These are phyloP conservation scores for Pseudogymnoascus sp. DNA, from an alignment of 2,329 filamentous ascomycete genomes.

Conservation along the genomic window DNA sequence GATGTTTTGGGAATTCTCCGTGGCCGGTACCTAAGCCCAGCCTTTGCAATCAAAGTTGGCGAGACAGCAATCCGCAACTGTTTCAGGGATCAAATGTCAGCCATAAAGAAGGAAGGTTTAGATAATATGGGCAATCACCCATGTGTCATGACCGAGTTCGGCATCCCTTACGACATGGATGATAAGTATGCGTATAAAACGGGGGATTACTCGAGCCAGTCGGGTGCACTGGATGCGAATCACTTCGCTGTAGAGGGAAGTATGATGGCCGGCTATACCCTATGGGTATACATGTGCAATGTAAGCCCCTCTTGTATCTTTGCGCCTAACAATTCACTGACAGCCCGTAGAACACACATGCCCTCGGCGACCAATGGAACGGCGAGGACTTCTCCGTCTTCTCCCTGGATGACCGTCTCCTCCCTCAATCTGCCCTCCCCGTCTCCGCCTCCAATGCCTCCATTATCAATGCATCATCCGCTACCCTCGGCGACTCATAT, in stretches of 20 bases:
- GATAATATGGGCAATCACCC: constrained; percentile 85
- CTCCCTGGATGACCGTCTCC: constrained; percentile 69
- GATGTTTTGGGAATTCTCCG: constrained; percentile 89
- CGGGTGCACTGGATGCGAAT: constrained; percentile 89
- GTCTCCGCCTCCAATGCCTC: constrained; percentile 39
- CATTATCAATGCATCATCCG: constrained; percentile 36
- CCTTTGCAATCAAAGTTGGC: constrained; percentile 86
- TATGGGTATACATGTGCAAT: constrained; percentile 79
- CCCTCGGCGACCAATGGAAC: constrained; percentile 92
- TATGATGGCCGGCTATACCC: constrained; percentile 72
- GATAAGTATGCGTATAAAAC: constrained; percentile 92
- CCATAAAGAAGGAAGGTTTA: constrained; percentile 78
- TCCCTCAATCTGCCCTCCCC: constrained; percentile 47
- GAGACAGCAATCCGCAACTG: constrained; percentile 93
- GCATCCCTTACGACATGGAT: constrained; percentile 98
- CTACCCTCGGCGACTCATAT: constrained; percentile 27
- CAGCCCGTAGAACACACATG: constrained; percentile 65
- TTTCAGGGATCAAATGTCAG: constrained; percentile 77
- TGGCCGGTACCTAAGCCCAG: constrained; percentile 80
- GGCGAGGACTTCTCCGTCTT: constrained; percentile 92
- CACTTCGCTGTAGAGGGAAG: constrained; percentile 87
- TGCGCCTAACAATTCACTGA: constrained; percentile 18
- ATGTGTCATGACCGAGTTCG: constrained; percentile 87
- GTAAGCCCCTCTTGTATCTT: constrained; percentile 38
- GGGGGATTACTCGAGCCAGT: constrained; percentile 90